phyloP scores from a whole-genome alignment of 2,329 filamentous ascomycete species.

The Penicillium sp. region DNA sequence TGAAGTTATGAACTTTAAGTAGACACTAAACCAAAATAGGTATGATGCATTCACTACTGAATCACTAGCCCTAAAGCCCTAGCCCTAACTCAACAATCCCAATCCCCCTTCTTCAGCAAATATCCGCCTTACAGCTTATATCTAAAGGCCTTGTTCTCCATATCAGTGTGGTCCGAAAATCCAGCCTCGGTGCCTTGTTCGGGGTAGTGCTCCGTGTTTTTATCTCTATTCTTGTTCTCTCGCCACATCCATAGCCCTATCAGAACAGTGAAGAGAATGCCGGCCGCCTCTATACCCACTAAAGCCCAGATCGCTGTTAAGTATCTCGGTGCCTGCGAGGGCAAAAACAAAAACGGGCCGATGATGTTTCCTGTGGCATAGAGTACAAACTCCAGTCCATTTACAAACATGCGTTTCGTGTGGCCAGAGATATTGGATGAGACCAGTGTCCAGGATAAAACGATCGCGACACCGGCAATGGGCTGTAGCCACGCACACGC shows the following conservation, averaged over 20 bases:
- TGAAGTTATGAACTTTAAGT: no score
- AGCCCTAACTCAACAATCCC: not conserved
- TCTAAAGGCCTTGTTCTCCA: not conserved
- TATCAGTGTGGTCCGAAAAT: not conserved
- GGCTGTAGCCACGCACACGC: slow-evolving; percentile 54
- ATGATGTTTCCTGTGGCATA: slow-evolving; percentile 44
- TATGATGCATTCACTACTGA: no score
- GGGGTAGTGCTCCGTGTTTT: not conserved
- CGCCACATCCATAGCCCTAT: not conserved
- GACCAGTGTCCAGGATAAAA: slow-evolving; percentile 51
- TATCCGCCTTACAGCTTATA: not conserved
- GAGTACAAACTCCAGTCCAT: slow-evolving; percentile 49
- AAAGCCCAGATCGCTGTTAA: slow-evolving; percentile 10
- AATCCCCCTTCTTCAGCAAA: not conserved
- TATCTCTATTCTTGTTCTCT: not conserved
- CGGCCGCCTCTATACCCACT: not conserved
- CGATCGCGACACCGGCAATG: slow-evolving; percentile 48
- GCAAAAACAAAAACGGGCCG: slow-evolving; percentile 40
- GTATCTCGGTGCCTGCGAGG: slow-evolving; percentile 35
- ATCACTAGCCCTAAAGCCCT: no score
- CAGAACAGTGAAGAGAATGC: slow-evolving; percentile 1
- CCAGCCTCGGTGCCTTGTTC: not conserved
- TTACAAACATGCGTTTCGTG: slow-evolving; percentile 46
- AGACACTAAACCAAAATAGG: no score
- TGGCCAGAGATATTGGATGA: slow-evolving; percentile 44